Evolutionary conservation across 2,329 filamentous ascomycete species (phyloP).

Genomic region (Ophiostoma ips): DNA sequence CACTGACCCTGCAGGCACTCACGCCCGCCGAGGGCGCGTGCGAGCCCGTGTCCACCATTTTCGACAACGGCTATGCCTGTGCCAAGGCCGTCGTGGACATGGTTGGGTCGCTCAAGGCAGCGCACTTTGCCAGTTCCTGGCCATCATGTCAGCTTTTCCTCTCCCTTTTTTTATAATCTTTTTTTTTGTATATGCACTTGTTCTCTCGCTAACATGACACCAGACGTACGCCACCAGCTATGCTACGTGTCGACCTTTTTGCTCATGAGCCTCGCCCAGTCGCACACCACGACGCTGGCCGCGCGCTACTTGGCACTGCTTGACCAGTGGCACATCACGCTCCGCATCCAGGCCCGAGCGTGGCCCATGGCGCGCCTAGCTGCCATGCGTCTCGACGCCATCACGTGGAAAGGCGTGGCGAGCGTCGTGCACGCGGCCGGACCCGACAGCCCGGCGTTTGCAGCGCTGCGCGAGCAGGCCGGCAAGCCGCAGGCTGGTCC

Average conservation of each 20-base stretch:
- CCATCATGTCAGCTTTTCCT: conserved; percentile 11
- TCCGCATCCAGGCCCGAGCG: conserved; percentile 15
- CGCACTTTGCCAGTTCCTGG: conserved; percentile 17
- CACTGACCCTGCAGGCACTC: conserved; percentile 10
- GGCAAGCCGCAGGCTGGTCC: neutral
- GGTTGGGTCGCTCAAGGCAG: conserved; percentile 13
- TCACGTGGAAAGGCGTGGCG: conserved; percentile 16
- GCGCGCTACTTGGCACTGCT: conserved; percentile 12
- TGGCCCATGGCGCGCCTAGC: conserved; percentile 17
- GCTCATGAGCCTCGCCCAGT: conserved; percentile 16
- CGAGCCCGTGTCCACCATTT: conserved; percentile 17
- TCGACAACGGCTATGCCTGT: conserved; percentile 16
- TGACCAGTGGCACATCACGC: conserved; percentile 15
- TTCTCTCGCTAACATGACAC: neutral
- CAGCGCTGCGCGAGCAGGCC: conserved; percentile 5
- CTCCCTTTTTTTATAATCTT: neutral
- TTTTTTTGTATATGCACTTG: neutral
- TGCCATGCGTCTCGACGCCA: conserved; percentile 16
- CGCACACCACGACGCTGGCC: conserved; percentile 13
- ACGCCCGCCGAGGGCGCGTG: conserved; percentile 4
- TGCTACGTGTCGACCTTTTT: conserved; percentile 17
- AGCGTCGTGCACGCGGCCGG: conserved; percentile 13
- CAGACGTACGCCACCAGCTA: conserved; percentile 16
- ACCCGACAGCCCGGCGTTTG: conserved; percentile 14
- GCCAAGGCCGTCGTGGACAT: conserved; percentile 15